Conservation (phyloP, 1,284 basidiomycete genomes). For the Fomitopsis schrenkii region DNA sequence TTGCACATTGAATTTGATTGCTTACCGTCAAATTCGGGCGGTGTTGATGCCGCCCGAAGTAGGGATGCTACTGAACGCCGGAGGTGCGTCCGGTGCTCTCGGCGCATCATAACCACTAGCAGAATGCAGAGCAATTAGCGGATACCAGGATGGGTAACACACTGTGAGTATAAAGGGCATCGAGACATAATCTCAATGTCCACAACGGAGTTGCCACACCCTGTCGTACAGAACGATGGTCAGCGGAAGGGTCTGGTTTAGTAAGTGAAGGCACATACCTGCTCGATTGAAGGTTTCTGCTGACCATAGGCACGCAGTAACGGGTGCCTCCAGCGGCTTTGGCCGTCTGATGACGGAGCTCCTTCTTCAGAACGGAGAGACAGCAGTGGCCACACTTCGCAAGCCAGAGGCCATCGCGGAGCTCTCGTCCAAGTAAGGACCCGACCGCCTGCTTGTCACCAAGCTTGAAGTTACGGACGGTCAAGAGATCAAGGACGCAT, state of each 20-base stretch:
- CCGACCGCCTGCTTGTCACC: conserved; percentile 30
- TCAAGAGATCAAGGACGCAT: conserved; percentile 29
- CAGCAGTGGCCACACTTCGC: conserved; percentile 28
- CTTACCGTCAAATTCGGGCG: too few relatives aligned
- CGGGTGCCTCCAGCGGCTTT: conserved; percentile 29
- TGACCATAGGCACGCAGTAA: conserved; percentile 16
- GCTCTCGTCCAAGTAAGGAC: conserved; percentile 15
- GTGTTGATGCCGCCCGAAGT: too few relatives aligned
- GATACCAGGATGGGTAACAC: too few relatives aligned
- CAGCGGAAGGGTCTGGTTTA: neutral
- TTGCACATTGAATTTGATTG: too few relatives aligned
- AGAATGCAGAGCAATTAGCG: too few relatives aligned
- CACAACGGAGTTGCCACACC: neutral
- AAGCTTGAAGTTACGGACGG: conserved; percentile 34
- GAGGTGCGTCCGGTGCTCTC: too few relatives aligned
- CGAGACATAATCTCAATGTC: neutral
- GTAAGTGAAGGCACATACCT: neutral
- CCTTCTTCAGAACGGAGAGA: conserved; percentile 24
- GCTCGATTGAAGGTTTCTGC: too few relatives aligned
- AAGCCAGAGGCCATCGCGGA: conserved; percentile 19
- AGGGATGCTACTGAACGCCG: too few relatives aligned
- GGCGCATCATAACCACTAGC: too few relatives aligned
- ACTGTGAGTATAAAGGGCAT: neutral
- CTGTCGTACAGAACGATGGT: neutral
- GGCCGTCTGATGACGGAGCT: conserved; percentile 23